Evolutionary conservation across 163 green algal genomes (phyloP), one percentile per base, ranked within the genome.

Genomic region (Prototheca wickerhamii): DNA sequence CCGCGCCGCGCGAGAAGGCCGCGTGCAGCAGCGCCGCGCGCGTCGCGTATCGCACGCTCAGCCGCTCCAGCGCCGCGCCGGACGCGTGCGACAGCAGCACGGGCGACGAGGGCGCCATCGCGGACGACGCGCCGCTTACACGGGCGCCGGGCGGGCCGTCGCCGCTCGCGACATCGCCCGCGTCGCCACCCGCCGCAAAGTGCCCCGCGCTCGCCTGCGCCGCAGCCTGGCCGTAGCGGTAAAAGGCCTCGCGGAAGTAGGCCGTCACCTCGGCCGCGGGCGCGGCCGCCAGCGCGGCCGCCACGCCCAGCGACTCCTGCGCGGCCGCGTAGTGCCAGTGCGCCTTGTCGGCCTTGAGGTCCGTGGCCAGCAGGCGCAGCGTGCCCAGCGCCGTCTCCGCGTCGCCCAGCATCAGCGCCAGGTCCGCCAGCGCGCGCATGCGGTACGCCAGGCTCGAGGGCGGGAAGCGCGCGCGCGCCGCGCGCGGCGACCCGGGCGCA

Each of bases 391-490:
- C 84, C 3, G 81, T 82, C 23, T 93, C 76, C 50, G 81, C 86
- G 64, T 93, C 86, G 44, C 72, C 53, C 33, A 82, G 18, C 64
- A 69, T 61, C 28, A 79, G 60, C 28, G 88, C 76, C 32, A 94
- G 72, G 75, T 98, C 91, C 33, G 73, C 83, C 61, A 97, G 76
- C 37, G 84, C 64, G 25, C 91, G 80, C 72, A 97, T 88, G 68
- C 93, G 83, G 23, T 61, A 67, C 83, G 96, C 90, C 12, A 88
- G 70, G 33, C 61, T 81, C 63, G 77, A 68, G 40, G 61, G 68
- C 0, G 67, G 40, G 60, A 86, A 88, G 0, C 68, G 59, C 54
- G 44, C 65, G 55, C 17, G 32, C 1, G 46, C 43, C 5, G 25
- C 34, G 42, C 55, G 28, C n/a, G 34, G 3, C 4, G 43, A 61